phyloP scores from a whole-genome alignment of 1,139 yeast genomes.

The Suhomyces kunorum region DNA sequence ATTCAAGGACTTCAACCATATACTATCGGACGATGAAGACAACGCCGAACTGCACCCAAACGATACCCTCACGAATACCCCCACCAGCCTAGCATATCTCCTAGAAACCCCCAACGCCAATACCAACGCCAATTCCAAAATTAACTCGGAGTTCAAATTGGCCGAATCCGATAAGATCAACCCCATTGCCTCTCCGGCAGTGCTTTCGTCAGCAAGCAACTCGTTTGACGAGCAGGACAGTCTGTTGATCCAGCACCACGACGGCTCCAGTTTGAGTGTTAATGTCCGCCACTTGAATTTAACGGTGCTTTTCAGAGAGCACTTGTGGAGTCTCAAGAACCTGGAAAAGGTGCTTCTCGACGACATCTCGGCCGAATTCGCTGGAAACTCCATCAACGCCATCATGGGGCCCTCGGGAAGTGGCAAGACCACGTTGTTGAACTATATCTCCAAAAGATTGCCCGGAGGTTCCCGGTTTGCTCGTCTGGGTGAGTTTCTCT shows the following conservation, averaged over 20 bases:
- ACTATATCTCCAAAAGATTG: conserved; percentile 64
- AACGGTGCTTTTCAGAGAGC: conserved; percentile 4
- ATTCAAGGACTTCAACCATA: background rate
- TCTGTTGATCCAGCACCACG: background rate
- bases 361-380: conserved; percentile 57
- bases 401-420: conserved; percentile 91
- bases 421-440: conserved; percentile 77
- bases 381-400: conserved; percentile 67
- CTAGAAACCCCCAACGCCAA: too few relatives aligned
- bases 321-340: conserved; percentile 1
- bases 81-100: too few relatives aligned
- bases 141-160: too few relatives aligned
- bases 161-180: too few relatives aligned
- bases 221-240: background rate
- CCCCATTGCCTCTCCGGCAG: background rate
- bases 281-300: conserved; percentile 12
- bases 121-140: too few relatives aligned
- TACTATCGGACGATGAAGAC: conserved; percentile 1
- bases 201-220: background rate
- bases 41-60: background rate
- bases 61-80: background rate
- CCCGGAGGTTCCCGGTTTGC: conserved; percentile 41
- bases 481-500: conserved; percentile 26
- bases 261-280: conserved; percentile 10
- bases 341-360: conserved; percentile 37